phyloP scores from a whole-genome alignment of 176 grass and related monocot genomes.

The Musa acuminata region DNA sequence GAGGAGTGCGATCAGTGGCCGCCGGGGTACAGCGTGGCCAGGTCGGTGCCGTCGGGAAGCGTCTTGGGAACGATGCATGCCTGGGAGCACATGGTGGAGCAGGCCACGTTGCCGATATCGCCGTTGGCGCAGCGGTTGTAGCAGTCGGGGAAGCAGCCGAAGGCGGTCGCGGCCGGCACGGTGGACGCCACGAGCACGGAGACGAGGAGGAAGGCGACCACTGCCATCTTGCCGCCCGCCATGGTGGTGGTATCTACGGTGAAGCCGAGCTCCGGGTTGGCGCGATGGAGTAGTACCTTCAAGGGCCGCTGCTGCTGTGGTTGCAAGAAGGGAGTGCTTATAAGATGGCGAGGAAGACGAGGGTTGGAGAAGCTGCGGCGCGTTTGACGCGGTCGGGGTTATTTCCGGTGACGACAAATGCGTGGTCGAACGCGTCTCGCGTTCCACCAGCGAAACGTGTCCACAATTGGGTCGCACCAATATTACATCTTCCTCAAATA shows the following conservation, averaged over 20 bases:
- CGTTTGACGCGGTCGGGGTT: no score
- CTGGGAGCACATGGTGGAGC: background rate
- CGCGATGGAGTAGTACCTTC: no score
- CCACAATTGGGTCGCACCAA: no score
- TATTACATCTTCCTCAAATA: no score
- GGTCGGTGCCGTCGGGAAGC: background rate
- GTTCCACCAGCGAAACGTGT: no score
- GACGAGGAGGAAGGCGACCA: background rate
- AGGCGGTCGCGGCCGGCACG: background rate
- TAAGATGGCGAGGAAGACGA: no score
- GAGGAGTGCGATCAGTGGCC: background rate
- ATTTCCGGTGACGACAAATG: no score
- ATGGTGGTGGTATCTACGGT: background rate
- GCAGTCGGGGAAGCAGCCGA: background rate
- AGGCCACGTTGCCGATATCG: background rate
- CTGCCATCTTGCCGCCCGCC: background rate
- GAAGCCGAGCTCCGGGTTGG: no score
- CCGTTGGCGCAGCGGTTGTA: conserved; percentile 2
- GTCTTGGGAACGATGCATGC: background rate
- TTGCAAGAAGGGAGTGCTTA: no score
- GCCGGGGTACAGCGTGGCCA: background rate
- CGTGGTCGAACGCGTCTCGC: no score
- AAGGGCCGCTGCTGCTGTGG: no score
- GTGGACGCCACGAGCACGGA: background rate
- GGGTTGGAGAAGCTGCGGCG: no score